Evolutionary conservation across 768 basidiomycete genomes (phyloP).

Genomic region (Tricholoma saponaceum): DNA sequence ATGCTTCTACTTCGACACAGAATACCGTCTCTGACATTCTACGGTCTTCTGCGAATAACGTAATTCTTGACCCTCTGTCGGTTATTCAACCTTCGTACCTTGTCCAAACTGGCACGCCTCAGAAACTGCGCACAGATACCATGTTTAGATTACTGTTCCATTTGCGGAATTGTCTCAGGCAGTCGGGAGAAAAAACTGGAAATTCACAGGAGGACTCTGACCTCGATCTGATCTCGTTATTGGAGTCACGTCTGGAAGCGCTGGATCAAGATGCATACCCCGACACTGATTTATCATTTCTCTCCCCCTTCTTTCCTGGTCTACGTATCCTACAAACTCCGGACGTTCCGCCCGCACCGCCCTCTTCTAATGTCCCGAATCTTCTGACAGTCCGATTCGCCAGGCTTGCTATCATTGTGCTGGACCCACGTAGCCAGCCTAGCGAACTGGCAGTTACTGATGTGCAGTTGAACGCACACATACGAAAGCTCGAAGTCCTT

Average conservation of each 20-base stretch:
- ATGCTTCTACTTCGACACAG: constrained; percentile 28
- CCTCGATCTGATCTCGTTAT: constrained; percentile 29
- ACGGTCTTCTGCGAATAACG: constrained; percentile 40
- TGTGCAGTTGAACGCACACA: constrained; percentile 20
- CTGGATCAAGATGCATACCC: constrained; percentile 43
- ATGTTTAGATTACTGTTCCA: constrained; percentile 78
- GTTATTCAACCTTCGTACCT: constrained; percentile 82
- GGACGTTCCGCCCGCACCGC: background rate
- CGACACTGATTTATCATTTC: constrained; percentile 23
- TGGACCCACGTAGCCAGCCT: constrained; percentile 29
- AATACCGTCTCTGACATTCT: constrained; percentile 47
- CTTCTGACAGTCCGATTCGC: constrained; percentile 23
- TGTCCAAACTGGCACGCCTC: constrained; percentile 69
- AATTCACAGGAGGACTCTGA: constrained; percentile 1
- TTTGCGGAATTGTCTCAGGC: constrained; percentile 62
- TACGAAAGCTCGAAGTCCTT: constrained; percentile 19
- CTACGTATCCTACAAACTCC: constrained; percentile 8
- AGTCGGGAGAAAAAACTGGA: constrained; percentile 25
- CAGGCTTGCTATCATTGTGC: constrained; percentile 26
- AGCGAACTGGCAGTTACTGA: constrained; percentile 34
- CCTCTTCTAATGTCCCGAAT: background rate
- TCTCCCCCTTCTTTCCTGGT: constrained; percentile 27
- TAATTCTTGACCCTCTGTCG: constrained; percentile 71
- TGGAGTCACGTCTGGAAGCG: constrained; percentile 34
- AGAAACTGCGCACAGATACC: constrained; percentile 60